phyloP scores from a whole-genome alignment of 1,139 yeast genomes.

The Nakaseomyces nivariensis region DNA sequence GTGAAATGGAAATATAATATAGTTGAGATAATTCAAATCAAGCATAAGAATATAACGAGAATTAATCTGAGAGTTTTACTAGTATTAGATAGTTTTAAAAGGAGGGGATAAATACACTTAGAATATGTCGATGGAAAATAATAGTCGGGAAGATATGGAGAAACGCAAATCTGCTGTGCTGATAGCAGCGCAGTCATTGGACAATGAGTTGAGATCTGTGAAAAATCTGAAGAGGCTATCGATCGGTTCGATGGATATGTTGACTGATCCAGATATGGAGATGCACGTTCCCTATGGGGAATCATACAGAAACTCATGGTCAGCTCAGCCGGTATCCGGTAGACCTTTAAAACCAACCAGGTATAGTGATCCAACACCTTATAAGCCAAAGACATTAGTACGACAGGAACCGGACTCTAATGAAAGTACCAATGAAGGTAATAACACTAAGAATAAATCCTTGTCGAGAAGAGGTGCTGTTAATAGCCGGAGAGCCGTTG shows the following conservation, averaged over 20 bases:
- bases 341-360: conserved; percentile 4
- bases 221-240: conserved; percentile 26
- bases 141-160: not conserved
- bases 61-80: too few species aligned
- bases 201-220: conserved; percentile 23
- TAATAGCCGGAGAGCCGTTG: conserved; percentile 2
- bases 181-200: conserved; percentile 27
- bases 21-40: too few species aligned
- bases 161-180: conserved; percentile 26
- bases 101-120: too few species aligned
- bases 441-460: not conserved
- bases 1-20: too few species aligned
- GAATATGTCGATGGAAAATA: not conserved
- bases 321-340: conserved; percentile 2
- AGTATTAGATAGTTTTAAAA: too few species aligned
- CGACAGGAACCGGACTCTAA: not conserved
- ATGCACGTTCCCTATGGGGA: conserved; percentile 1
- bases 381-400: not conserved
- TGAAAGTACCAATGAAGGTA: not conserved
- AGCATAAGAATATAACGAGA: too few species aligned
- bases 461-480: conserved; percentile 11
- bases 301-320: conserved; percentile 11
- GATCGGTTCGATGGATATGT: conserved; percentile 25
- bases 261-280: conserved; percentile 25
- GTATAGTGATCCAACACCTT: conserved; percentile 5